phyloP scores from a whole-genome alignment of 2,329 filamentous ascomycete species.

The Neopestalotiopsis sp. region DNA sequence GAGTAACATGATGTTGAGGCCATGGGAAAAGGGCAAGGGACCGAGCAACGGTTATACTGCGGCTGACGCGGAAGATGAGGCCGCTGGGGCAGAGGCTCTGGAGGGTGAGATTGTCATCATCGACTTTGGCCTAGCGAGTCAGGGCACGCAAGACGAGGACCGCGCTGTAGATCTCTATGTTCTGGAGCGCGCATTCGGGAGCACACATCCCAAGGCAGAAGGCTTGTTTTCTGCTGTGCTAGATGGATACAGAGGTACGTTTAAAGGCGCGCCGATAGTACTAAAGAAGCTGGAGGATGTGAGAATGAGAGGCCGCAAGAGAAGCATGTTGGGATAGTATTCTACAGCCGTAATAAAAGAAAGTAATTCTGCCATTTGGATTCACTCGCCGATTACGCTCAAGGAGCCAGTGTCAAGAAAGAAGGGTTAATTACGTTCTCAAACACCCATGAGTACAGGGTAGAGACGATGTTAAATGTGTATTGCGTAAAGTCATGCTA shows the following conservation, averaged over 20 bases:
- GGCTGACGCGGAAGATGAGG: constrained; percentile 23
- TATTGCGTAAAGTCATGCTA: constrained; percentile 9
- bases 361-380: neutral
- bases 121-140: constrained; percentile 89
- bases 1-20: constrained; percentile 89
- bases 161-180: constrained; percentile 96
- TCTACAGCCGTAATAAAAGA: neutral
- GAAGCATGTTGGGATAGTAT: constrained; percentile 88
- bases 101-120: constrained; percentile 86
- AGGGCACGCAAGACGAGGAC: constrained; percentile 86
- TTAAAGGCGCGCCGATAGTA: constrained; percentile 76
- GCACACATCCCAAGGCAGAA: constrained; percentile 89
- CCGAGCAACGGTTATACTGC: constrained; percentile 21
- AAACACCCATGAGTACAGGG: neutral
- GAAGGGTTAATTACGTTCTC: neutral
- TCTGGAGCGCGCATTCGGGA: constrained; percentile 90
- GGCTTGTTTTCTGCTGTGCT: constrained; percentile 76
- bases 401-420: neutral
- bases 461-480: neutral
- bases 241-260: constrained; percentile 73
- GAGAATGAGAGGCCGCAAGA: constrained; percentile 90
- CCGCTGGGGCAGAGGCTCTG: constrained; percentile 39
- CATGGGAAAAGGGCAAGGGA: constrained; percentile 34
- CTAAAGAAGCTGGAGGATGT: constrained; percentile 90
- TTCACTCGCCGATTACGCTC: neutral